These are phyloP conservation scores for Crithidia fasciculata DNA, from an alignment of 208 protist species.

Conservation along the genomic window DNA sequence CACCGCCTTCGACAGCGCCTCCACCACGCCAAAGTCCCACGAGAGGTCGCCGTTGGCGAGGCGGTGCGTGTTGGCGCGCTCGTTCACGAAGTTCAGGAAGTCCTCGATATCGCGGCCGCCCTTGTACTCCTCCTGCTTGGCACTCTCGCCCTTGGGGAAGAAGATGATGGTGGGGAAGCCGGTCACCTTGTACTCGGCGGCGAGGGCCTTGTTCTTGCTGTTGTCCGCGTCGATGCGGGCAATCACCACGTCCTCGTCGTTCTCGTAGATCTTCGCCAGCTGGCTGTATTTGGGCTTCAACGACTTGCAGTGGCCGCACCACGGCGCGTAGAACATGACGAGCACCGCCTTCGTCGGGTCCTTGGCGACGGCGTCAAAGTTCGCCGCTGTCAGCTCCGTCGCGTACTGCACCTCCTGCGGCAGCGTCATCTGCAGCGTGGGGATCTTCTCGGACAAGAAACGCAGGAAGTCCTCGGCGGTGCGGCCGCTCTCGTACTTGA, in stretches of 20 bases:
- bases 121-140: constrained; percentile 50
- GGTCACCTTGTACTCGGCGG: constrained; percentile 37
- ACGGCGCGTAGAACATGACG: constrained; percentile 81
- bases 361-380: constrained; percentile 46
- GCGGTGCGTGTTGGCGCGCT: constrained; percentile 46
- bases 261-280: constrained; percentile 51
- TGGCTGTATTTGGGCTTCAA: constrained; percentile 64
- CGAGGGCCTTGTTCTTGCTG: constrained; percentile 28
- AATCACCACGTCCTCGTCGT: constrained; percentile 79
- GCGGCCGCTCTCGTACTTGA: constrained; percentile 46
- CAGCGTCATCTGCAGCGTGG: constrained; percentile 30
- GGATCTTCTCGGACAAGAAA: constrained; percentile 47
- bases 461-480: constrained; percentile 38
- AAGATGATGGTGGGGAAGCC: constrained; percentile 71
- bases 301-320: constrained; percentile 91
- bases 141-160: constrained; percentile 55
- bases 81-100: constrained; percentile 73
- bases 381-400: constrained; percentile 39
- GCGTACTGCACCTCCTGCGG: constrained; percentile 33
- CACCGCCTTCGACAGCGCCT: constrained; percentile 29
- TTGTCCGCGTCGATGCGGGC: constrained; percentile 67
- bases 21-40: constrained; percentile 43
- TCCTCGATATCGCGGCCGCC: constrained; percentile 48
- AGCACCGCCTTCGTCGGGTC: constrained; percentile 58
- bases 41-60: constrained; percentile 59